Base-by-base conservation (phyloP, 768 basidiomycete species). In the Russula sp. region DNA sequence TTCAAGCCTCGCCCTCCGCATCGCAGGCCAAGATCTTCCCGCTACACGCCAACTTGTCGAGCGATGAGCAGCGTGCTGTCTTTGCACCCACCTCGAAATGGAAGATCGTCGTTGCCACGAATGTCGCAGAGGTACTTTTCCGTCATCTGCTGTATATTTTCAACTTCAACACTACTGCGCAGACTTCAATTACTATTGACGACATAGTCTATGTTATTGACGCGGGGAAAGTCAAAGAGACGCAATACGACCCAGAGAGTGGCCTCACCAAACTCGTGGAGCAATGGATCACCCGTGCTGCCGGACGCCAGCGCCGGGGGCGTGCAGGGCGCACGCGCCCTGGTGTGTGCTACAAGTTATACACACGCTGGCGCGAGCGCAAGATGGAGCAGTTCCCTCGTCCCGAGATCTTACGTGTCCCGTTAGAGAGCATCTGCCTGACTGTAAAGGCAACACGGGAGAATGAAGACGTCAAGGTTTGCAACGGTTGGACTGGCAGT, bases 101-200 rank as follows among this genome's bases (percentile, higher is more conserved):
- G 81, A 96, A 96, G 72, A 81, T 96, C 34, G 85, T 97, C 47
- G 90, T 85, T 0, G 82, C 93, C 0, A 97, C 95, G 3, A 97
- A 97, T 69, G 90, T 98, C 35, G 92, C 92, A 7, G 92, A 94
- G 80, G 90, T 85, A 60, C 57, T 77, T 70, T 55, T 65, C 34
- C 4, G 22, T 45, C 20, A 14, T 35, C 41, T 49, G 7, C 34
- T 13, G 9, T 16, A 25, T 5, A 10, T 0, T 42, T 49, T 51
- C 11, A 22, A 13, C 34, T 25, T 35, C 49, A 43, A 18, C 50
- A 11, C 52, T 38, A 60, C 58, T 67, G 22, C 58, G 34, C 52
- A 93, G 84, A 94, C 92, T 1, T 92, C 90, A 2, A 89, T 95
- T 57, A 94, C 93, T 0, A 93, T 97, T 59, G 88, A 94, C 68